A percentile compares a stretch with the other conserved stretches of the same genome.
Evolutionary conservation across 345 rosid species (phyloP).

Genomic region (Fremontodendron californicum): DNA sequence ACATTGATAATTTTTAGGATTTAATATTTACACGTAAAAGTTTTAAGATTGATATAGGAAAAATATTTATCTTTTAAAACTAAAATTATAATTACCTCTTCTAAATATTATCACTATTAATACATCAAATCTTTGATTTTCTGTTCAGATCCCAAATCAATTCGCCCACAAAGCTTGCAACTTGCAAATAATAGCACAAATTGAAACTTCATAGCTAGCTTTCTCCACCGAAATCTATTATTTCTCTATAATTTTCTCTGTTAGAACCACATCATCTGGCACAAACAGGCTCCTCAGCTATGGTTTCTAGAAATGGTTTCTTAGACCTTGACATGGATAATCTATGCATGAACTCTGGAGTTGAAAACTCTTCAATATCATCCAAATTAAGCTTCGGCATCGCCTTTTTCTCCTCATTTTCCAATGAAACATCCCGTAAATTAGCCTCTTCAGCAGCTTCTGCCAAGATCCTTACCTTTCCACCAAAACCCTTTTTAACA

Average conservation of each 20-base stretch:
- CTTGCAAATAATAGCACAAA: background rate
- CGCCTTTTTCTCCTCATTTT: background rate
- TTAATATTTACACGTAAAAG: too few species aligned
- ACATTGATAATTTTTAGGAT: too few species aligned
- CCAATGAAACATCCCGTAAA: conserved; percentile 15
- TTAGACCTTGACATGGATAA: conserved; percentile 63
- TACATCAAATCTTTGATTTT: background rate
- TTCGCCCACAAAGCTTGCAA: background rate
- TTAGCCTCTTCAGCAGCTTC: conserved; percentile 7
- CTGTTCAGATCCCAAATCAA: background rate
- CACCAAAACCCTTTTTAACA: conserved; percentile 39
- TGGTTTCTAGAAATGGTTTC: conserved; percentile 78
- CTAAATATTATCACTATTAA: too few species aligned
- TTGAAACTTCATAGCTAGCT: background rate
- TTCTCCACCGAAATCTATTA: background rate
- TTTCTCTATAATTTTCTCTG: background rate
- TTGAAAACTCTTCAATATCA: conserved; percentile 54
- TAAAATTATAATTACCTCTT: too few species aligned
- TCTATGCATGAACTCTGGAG: conserved; percentile 50
- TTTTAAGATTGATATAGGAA: too few species aligned
- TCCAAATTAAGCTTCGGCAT: conserved; percentile 47
- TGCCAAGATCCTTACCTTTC: conserved; percentile 31
- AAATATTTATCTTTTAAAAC: too few species aligned
- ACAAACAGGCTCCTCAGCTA: conserved; percentile 49
- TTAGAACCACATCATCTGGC: conserved; percentile 12